These are phyloP conservation scores for Astrephomene gubernaculifera DNA, from an alignment of 139 green algal genomes.

Conservation along the genomic window DNA sequence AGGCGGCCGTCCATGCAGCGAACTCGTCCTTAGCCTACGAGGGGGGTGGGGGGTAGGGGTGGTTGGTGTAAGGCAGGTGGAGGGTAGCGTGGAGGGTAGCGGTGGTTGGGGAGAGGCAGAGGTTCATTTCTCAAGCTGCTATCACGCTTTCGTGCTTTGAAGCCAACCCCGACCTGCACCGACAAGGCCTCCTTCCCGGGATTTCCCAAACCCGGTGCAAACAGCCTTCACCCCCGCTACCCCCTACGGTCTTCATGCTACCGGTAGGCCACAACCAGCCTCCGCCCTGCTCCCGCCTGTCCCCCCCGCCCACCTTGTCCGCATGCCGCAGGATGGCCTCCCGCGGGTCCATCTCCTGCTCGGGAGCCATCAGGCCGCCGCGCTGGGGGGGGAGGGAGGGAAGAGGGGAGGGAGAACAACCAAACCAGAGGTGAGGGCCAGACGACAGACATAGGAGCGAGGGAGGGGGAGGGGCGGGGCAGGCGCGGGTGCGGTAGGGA, in stretches of 20 bases:
- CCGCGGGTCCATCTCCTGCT: slow-evolving; percentile 78
- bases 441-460: background rate
- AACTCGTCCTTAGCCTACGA: slow-evolving; percentile 57
- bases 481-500: too few species aligned
- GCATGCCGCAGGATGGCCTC: slow-evolving; percentile 80
- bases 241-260: background rate
- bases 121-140: background rate
- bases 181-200: background rate
- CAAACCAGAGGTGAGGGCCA: background rate
- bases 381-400: slow-evolving; percentile 45
- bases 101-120: background rate
- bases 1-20: slow-evolving; percentile 73
- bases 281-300: background rate
- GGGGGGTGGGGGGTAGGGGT: background rate
- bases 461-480: too few species aligned
- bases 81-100: too few species aligned
- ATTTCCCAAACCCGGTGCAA: background rate
- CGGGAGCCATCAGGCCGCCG: slow-evolving; percentile 70
- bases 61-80: too few species aligned
- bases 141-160: background rate
- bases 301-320: slow-evolving; percentile 53
- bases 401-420: background rate
- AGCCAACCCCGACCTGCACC: background rate
- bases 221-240: background rate
- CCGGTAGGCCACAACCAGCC: background rate